These are phyloP conservation scores for Cytospora piceae DNA, from an alignment of 2,329 filamentous ascomycete genomes.

Conservation along the genomic window DNA sequence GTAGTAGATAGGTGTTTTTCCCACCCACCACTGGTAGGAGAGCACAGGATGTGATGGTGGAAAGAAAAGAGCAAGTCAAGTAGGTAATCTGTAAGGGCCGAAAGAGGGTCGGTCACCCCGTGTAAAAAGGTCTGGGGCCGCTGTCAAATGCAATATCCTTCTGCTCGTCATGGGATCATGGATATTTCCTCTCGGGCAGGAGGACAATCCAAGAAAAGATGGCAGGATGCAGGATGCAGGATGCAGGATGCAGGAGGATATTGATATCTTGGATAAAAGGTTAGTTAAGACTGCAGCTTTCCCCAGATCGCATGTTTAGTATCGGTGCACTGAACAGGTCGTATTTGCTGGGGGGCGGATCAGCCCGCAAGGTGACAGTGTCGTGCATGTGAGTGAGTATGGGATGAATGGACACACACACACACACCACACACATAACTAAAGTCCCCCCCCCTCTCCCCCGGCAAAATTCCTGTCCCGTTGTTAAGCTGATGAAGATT, in stretches of 20 bases:
- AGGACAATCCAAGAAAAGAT: neutral
- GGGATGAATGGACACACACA: neutral
- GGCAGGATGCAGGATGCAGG: neutral
- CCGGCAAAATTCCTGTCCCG: neutral
- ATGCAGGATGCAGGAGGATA: neutral
- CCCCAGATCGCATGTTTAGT: neutral
- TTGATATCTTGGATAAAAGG: neutral
- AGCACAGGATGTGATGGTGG: neutral
- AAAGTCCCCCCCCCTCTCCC: neutral
- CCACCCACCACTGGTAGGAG: neutral
- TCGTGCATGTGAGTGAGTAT: neutral
- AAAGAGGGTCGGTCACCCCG: neutral
- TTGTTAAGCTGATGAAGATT: constrained; percentile 7
- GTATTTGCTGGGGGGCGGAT: constrained; percentile 3
- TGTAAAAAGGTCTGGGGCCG: neutral
- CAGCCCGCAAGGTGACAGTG: constrained; percentile 4
- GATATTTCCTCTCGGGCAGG: neutral
- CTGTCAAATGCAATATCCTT: neutral
- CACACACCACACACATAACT: too few relatives aligned
- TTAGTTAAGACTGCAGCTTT: neutral
- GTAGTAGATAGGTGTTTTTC: neutral
- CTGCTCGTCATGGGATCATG: neutral
- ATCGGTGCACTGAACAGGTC: constrained; percentile 1
- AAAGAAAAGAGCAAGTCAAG: too few relatives aligned
- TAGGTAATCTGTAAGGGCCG: neutral